Evolutionary conservation across 148 eudicot species (phyloP), one percentile per base, ranked within the genome.

Genomic region (Rhododendron kiyosumense): DNA sequence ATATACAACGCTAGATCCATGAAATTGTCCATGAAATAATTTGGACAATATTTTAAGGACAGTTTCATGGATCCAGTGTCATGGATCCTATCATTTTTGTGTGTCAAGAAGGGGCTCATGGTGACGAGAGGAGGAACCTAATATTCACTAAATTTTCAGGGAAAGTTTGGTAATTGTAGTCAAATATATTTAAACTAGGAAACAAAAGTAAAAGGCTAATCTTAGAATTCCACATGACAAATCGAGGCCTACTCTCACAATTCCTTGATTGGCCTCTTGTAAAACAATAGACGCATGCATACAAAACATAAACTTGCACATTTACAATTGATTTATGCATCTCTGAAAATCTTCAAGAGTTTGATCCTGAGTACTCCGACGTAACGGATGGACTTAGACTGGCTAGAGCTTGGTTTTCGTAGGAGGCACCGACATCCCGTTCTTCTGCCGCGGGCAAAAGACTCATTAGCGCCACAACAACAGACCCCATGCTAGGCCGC

Each of bases 401-500:
- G 78, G 88, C 79, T 52, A 94, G 87, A 63, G 85, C 90, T 79
- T 90, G 88, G 54, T 93, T 92, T 34, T 92, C 90, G n/a, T 91
- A 88, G 80, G 91, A 93, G 28, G 93, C 82, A 41, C 89, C 92
- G 22, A 92, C 84, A 84, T 93, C 95, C 95, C 98, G n/a, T n/a
- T n/a, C n/a, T n/a, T n/a, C n/a, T n/a, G n/a, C n/a, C n/a, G n/a
- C n/a, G n/a, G n/a, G n/a, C n/a, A n/a, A 90, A 26, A 96, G 92
- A 32, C 88, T 91, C 87, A 91, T 91, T 54, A 96, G 79, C 71
- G 95, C 95, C 82, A 94, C 98, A 38, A 91, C 95, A 46, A 91
- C 91, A 1, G 95, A 90, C 88, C 93, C 90, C 99, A 96, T 96
- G 76, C 87, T 89, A 22, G 96, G 99, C 45, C 98, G 90, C 12